Base-by-base conservation (phyloP, 805 yeast genomes). In the Candida incommunis region DNA sequence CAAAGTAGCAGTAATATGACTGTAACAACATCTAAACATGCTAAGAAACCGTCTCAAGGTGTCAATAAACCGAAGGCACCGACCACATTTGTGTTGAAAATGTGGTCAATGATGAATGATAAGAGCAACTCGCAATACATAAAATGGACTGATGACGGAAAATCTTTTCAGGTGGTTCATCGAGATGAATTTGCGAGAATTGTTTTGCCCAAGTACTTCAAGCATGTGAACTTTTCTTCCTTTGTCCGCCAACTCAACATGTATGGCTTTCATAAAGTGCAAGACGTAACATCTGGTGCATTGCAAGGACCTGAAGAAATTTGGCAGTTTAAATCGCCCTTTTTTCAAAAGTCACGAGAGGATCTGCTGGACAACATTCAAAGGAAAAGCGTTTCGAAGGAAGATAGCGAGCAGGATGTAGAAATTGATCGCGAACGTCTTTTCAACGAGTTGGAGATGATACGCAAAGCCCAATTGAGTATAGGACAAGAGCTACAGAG, bases 201-300 rank as follows among this genome's bases (percentile, higher is more conserved):
- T 48, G 80, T 92, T 23, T 65, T 92, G 50, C 98, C 99, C 3
- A 79, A 80, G 57, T 92, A 86, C 65, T 92, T 88, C 70, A 92
- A 92, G 62, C 98, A 92, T 64, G 81, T 84, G 49, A 90, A 92
- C 60, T 88, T 92, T 65, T 94, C 97, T 20, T 80, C 92, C 25
- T 92, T 92, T 70, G 97, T 92, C 15, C 76, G 98, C 50, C 98
- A 90, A 60, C 70, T 90, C 56, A 90, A 90, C 64, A 90, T 92
- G 98, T 92, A 92, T 60, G 98, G 98, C 9, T 92, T 96, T 96
- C 97, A 88, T 67, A 92, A 92, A 64, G 92, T 92, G 3, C 98
- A 92, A 63, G 97, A 92, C 63, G 77, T 88, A 21, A 82, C 67
- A 46, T 73, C 82, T 22, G 96, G 72, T 18, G 63, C 70, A 11